phyloP scores from a whole-genome alignment of 2,329 filamentous ascomycete genomes.

The Annulohypoxylon truncatum region DNA sequence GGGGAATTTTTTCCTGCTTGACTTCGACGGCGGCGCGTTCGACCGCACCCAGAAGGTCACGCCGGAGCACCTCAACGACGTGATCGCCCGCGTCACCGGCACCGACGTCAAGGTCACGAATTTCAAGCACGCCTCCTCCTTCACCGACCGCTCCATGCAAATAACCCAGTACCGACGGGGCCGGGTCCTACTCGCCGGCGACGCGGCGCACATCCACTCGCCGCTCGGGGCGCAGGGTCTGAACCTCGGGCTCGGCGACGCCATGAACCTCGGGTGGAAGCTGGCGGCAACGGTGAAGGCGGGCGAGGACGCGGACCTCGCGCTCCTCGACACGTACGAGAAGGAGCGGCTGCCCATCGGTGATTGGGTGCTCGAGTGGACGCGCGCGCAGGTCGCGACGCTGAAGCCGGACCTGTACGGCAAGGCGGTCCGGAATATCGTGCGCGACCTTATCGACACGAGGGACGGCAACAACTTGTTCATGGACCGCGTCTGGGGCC shows the following conservation, averaged over 20 bases:
- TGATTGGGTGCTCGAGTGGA: slow-evolving; percentile 51
- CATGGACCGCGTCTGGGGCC: slow-evolving; percentile 51
- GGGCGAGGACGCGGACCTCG: neutral
- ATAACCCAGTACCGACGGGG: slow-evolving; percentile 53
- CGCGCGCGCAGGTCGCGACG: slow-evolving; percentile 52
- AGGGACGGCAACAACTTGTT: slow-evolving; percentile 48
- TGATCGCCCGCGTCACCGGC: slow-evolving; percentile 37
- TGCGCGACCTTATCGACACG: slow-evolving; percentile 47
- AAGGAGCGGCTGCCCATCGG: slow-evolving; percentile 60
- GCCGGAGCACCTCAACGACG: slow-evolving; percentile 36
- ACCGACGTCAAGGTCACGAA: slow-evolving; percentile 40
- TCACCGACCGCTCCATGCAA: slow-evolving; percentile 42
- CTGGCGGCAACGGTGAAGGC: slow-evolving; percentile 51
- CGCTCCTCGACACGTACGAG: slow-evolving; percentile 61
- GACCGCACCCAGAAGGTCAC: slow-evolving; percentile 40
- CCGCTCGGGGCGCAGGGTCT: slow-evolving; percentile 66
- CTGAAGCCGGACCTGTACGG: slow-evolving; percentile 48
- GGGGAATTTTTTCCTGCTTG: slow-evolving; percentile 30
- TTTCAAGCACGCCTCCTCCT: slow-evolving; percentile 45
- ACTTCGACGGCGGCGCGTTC: slow-evolving; percentile 38
- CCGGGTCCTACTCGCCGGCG: slow-evolving; percentile 64
- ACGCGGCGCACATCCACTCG: slow-evolving; percentile 66
- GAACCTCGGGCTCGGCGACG: slow-evolving; percentile 67
- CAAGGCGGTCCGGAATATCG: slow-evolving; percentile 42
- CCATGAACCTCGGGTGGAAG: slow-evolving; percentile 67